Base-by-base conservation (phyloP, 2,329 filamentous ascomycete species). In the Cordyceps fumosorosea region DNA sequence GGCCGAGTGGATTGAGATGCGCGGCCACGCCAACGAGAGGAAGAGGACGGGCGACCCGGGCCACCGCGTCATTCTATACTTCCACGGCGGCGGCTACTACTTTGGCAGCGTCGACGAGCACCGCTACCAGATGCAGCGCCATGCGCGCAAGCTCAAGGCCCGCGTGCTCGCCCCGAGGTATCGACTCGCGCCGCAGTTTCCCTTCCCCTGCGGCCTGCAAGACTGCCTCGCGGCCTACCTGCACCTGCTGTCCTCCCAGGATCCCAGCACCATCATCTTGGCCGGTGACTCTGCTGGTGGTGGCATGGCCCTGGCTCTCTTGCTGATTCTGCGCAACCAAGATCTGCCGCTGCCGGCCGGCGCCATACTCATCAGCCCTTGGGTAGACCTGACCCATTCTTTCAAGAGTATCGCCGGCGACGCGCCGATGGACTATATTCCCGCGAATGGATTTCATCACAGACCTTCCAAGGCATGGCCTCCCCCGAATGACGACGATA, bases 1-100 rank as follows among this genome's bases (percentile, higher is more conserved):
- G 69, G 92, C 89, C 0, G 93, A 99, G 72, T 98, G 93, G 93
- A 91, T 99, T 67, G 95, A 98, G 80, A 97, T 97, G 93, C 87
- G 85, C 67, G 82, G 86, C 57, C 89, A 98, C 73, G 71, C 71
- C 32, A 80, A 88, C 64, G 86, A 89, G 70, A 85, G 91, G 62
- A 88, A 87, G 72, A 84, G 83, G 69, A 76, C 77, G 0, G 77
- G 77, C 18, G 83, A 85, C 55, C 80, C 82, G 24, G 83, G 84
- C 20, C 87, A 86, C 67, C 86, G 92, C 58, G 86, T 96, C 63
- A 96, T 98, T 84, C 79, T 99, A 26, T 98, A 98, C 75, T 81
- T 98, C 24, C 95, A 98, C 71, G 95, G 95, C 16, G 93, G 93
- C 7, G 93, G 90, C 22, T 98, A 96, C 76, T 99, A 88, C 76